A percentile compares a stretch with the other conserved stretches of the same genome.
These are phyloP conservation scores for Cenchrus americanus DNA, from an alignment of 176 grass and related monocot species.

Conservation along the genomic window DNA sequence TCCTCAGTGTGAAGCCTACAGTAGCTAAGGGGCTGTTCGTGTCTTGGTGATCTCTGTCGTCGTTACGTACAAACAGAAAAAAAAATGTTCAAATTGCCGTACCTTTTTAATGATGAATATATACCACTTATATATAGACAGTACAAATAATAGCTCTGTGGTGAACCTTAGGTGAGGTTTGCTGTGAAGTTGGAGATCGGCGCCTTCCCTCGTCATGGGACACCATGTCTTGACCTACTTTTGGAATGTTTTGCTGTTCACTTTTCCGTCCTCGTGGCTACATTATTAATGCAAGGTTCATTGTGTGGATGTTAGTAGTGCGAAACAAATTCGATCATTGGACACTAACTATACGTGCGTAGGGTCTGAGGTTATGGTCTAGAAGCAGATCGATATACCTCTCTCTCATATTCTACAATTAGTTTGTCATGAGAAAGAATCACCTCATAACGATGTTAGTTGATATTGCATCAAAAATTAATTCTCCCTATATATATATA, in stretches of 20 bases:
- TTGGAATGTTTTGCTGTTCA: conserved; percentile 46
- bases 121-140: not conserved
- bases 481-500: not conserved
- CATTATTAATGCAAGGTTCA: not conserved
- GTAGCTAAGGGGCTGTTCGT: conserved; percentile 56
- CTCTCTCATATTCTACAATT: not conserved
- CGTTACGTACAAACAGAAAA: not conserved
- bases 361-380: not conserved
- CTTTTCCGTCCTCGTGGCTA: conserved; percentile 53
- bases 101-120: not conserved
- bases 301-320: not conserved
- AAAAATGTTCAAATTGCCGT: not conserved
- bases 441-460: conserved; percentile 8
- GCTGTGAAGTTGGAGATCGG: conserved; percentile 41
- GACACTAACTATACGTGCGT: not conserved
- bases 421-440: not conserved
- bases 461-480: not conserved
- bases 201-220: conserved; percentile 46
- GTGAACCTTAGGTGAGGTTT: conserved; percentile 54
- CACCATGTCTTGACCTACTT: conserved; percentile 39
- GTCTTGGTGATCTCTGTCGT: conserved; percentile 45
- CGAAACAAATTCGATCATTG: not conserved
- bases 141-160: conserved; percentile 12
- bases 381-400: not conserved
- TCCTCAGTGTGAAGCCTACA: conserved; percentile 80